Base-by-base conservation (phyloP, 1,284 basidiomycete species). In the Fomitopsis betulina region DNA sequence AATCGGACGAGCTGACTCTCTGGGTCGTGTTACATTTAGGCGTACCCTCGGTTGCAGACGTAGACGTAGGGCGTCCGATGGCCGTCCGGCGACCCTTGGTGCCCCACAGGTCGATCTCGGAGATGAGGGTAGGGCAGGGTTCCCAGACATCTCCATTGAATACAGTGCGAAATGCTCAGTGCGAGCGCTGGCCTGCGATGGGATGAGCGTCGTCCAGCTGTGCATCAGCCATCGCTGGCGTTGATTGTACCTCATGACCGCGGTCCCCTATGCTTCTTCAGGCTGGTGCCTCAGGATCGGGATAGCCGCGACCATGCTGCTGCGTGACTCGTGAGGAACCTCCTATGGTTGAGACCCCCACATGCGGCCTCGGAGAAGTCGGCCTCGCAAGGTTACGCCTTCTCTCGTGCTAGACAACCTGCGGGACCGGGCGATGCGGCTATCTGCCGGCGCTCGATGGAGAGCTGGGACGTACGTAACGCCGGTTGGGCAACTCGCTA, bases 211-310 rank as follows among this genome's bases (percentile, higher is more conserved):
- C 21, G 32, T 37, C 23, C 2, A 9, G 10, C 32, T 33, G 33
- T 17, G 23, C n/a, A 19, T 19, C 49, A 33, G 13, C 49, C 19
- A 3, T 33, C 32, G 33, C 49, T 47, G 45, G 45, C 32, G 33
- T 51, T 37, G 33, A 51, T 51, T 51, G 49, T 51, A 19, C 49
- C 49, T 51, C 49, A 51, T 51, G 49, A 35, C 49, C 19, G n/a
- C 32, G 6, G 6, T 30, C 5, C n/a, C 8, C 21, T 42, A 9
- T 8, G 39, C 42, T 25, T 25, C 21, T 23, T 13, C 23, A 23
- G 23, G 42, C 23, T 25, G 8, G 42, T 2, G 23, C 23, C 23
- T n/a, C 19, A 23, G 12, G 2, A 25, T n/a, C 19, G 12, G 12
- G 2, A 25, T 13, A 3, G 9, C 35, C 8, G 13, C 35, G 35